Evolutionary conservation across 805 yeast species (phyloP), one percentile per base, ranked within the genome.

Genomic region (Tetrapisispora fleetii): DNA sequence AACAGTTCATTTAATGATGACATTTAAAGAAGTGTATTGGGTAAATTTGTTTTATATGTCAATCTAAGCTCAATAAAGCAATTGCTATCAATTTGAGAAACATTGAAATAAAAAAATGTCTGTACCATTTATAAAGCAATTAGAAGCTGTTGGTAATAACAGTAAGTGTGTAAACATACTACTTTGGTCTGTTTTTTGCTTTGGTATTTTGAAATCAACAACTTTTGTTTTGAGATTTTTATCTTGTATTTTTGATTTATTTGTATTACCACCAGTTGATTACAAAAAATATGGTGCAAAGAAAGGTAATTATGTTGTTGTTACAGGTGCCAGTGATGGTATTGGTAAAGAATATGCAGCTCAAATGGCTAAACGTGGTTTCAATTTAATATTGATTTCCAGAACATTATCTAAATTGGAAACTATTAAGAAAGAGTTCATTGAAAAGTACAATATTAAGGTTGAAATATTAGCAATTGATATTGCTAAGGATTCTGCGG

Each of bases 271-370:
- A 32, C 69, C 81, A 8, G 79, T 66, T 27, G 60, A 71, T 58
- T 82, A 75, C 59, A 59, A 64, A 39, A 81, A 79, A 62, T 89
- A 89, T 60, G 96, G 96, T n/a, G 83, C 91, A 27, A 67, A 69
- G 45, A 56, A 56, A 18, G 84, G 83, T 27, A 73, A 77, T 38
- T 93, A 96, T 91, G 96, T 97, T n/a, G 85, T 93, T 32, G 78
- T 93, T 17, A 93, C 99, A 7, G 99, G 99, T 50, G 95, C 97
- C 3, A 87, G 97, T 43, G 98, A 93, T 64, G 99, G 99, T 35
- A 84, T 93, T 60, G 99, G 99, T 50, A 88, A 90, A 64, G 96
- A 93, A 65, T 93, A 78, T 62, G 82, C 96, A 1, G 61, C 69
- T 24, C 98, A 91, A 69, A 75, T 93, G 67, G 99, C 98, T 13